Conservation (phyloP, 768 basidiomycete species). For the Phaeotremella fagi region DNA sequence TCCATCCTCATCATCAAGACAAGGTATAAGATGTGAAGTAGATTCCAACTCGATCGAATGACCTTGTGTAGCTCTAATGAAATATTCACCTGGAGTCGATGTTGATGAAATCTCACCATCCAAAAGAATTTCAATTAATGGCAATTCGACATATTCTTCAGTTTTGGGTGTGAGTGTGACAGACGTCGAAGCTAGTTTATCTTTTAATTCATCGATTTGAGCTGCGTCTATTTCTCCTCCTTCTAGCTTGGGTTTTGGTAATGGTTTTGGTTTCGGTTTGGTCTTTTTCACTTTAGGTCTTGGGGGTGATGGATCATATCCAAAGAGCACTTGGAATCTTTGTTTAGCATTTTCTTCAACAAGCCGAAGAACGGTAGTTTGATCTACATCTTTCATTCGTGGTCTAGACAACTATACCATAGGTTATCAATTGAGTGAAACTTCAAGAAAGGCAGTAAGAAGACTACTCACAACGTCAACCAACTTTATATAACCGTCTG, state of each 20-base stretch:
- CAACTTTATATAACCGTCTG: constrained; percentile 81
- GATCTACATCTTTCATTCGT: constrained; percentile 60
- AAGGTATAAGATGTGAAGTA: constrained; percentile 33
- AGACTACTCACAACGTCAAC: constrained; percentile 69
- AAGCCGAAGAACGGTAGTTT: constrained; percentile 43
- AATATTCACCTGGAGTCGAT: constrained; percentile 26
- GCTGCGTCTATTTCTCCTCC: constrained; percentile 52
- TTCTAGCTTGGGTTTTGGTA: too few relatives aligned
- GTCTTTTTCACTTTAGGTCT: constrained; percentile 23
- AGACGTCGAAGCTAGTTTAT: neutral
- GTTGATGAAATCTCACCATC: neutral
- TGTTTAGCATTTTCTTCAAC: constrained; percentile 48
- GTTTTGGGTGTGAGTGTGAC: neutral
- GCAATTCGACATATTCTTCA: constrained; percentile 14
- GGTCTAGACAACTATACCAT: constrained; percentile 61
- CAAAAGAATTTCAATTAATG: constrained; percentile 13
- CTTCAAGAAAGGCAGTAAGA: neutral
- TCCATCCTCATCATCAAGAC: constrained; percentile 52
- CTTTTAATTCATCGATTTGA: constrained; percentile 5
- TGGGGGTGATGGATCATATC: constrained; percentile 39
- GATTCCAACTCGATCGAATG: constrained; percentile 42
- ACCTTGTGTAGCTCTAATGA: constrained; percentile 46
- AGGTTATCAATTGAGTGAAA: neutral
- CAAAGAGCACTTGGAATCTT: constrained; percentile 46
- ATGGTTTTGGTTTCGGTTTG: neutral